phyloP scores from a whole-genome alignment of 768 basidiomycete genomes.

The Tubosaeta brunneosetosa region DNA sequence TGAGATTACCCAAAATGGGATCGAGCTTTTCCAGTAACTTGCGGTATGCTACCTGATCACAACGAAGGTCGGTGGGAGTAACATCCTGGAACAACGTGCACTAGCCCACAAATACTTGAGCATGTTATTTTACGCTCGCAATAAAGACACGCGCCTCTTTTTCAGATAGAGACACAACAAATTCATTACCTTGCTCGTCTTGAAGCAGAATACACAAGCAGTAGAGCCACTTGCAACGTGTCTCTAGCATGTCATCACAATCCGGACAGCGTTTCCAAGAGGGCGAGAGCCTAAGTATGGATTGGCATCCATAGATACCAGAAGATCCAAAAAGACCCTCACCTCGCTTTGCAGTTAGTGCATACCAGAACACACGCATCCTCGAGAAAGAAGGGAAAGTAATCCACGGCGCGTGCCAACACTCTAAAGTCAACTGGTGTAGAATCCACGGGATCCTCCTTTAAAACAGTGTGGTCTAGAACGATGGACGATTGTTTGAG shows the following conservation, averaged over 20 bases:
- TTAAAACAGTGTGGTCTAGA: slow-evolving; percentile 27
- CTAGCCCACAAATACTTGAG: slow-evolving; percentile 23
- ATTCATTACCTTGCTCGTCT: slow-evolving; percentile 41
- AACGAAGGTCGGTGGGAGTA: slow-evolving; percentile 38
- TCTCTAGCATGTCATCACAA: slow-evolving; percentile 52
- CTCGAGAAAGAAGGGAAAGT: slow-evolving; percentile 46
- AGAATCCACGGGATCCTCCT: slow-evolving; percentile 32
- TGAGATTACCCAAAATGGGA: slow-evolving; percentile 46
- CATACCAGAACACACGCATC: slow-evolving; percentile 50
- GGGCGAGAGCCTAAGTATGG: slow-evolving; percentile 38
- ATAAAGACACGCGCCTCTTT: slow-evolving; percentile 34
- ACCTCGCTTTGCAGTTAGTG: slow-evolving; percentile 50
- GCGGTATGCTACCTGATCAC: slow-evolving; percentile 35
- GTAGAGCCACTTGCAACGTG: slow-evolving; percentile 46
- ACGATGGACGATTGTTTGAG: not conserved
- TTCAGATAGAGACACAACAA: slow-evolving; percentile 48
- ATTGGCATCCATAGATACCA: not conserved
- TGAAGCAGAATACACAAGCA: slow-evolving; percentile 47
- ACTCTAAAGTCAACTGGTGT: slow-evolving; percentile 40
- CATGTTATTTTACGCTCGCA: not conserved
- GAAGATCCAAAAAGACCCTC: slow-evolving; percentile 12
- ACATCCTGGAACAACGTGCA: slow-evolving; percentile 43
- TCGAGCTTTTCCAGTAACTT: slow-evolving; percentile 39
- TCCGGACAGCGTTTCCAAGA: slow-evolving; percentile 41
- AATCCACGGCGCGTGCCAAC: slow-evolving; percentile 49